Base-by-base conservation (phyloP, 1,139 yeast species). In the Zygotorulaspora mrakii region DNA sequence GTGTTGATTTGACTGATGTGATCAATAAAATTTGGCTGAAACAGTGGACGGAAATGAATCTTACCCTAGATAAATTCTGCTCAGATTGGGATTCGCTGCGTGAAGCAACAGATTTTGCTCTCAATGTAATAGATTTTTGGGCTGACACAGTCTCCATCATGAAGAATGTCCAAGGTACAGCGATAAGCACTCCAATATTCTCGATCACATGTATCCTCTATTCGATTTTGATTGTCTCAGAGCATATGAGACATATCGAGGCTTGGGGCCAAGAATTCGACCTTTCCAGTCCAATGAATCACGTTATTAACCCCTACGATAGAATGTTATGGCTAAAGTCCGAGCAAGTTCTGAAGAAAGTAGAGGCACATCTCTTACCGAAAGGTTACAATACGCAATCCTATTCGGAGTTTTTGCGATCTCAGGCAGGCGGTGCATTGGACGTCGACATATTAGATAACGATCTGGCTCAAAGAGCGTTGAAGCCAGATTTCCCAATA, bases 121-220 rank as follows among this genome's bases (percentile, higher is more conserved):
- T 79, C 31, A 81, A 76, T 44, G 74, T 81, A 18, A 66, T 82
- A 42, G 74, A 77, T 42, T 65, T 82, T 34, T 82, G 91, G 91
- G 74, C 76, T 34, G 82, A 79, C 47, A 77, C 80, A 36, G 79
- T 81, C 20, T 73, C 79, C 10, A 74, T 77, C 35, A 73, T 73
- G 18, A 74, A 75, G 42, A 82, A 80, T 57, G 77, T 82, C 2
- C 78, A 76, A 45, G 74, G 76, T 53, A 77, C 82, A 0, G 74
- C 84, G 0, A 71, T 80, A 37, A 69, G 86, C 50, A 81, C 89
- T 0, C 91, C 91, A 2, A 82, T 82, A 12, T 80, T 81, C 57
- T 80, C 82, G 53, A 73, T 81, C 30, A 78, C 85, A 1, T 79
- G 85, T 55, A 70, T 81, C 18, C 79, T 80, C 54, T 73, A 81